Evolutionary conservation across 202 grass and related monocot species (phyloP).

Genomic region (Hordeum pubiflorum): DNA sequence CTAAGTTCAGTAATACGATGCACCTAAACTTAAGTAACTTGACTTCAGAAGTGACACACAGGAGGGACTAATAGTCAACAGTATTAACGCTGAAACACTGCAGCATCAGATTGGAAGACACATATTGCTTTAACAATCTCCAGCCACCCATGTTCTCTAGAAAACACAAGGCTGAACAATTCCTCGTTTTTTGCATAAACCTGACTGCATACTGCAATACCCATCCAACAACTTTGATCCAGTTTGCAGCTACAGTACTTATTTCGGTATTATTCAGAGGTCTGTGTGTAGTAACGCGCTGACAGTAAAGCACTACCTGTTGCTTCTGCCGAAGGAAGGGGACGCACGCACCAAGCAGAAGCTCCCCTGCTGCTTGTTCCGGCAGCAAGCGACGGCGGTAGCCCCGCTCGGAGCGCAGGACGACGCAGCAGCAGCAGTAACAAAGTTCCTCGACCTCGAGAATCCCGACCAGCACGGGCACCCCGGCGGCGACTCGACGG

Average conservation of each 20-base stretch:
- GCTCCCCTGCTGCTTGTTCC: background rate
- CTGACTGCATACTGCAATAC: too few species aligned
- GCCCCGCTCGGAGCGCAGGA: background rate
- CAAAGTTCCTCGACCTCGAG: slow-evolving; percentile 23
- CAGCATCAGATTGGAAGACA: background rate
- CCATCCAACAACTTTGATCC: too few species aligned
- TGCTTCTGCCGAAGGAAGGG: background rate
- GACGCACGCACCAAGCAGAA: background rate
- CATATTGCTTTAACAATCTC: background rate
- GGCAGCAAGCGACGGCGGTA: background rate
- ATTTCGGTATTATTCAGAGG: background rate
- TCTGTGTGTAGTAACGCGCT: background rate
- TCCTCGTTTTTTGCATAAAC: background rate
- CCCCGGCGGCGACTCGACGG: slow-evolving; percentile 1
- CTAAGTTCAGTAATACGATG: background rate
- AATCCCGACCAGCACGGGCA: slow-evolving; percentile 4
- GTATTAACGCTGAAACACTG: background rate
- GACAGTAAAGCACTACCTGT: slow-evolving; percentile 17
- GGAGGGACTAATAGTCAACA: background rate
- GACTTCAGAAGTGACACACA: background rate
- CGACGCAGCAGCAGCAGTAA: background rate
- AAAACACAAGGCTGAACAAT: background rate
- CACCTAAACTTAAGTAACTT: background rate
- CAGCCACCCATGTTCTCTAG: background rate
- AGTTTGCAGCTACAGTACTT: background rate